Percentiles rank a stretch among this genome's conserved stretches.
Evolutionary conservation across 1,284 basidiomycete genomes (phyloP).

Genomic region (Leucoagaricus sp.): DNA sequence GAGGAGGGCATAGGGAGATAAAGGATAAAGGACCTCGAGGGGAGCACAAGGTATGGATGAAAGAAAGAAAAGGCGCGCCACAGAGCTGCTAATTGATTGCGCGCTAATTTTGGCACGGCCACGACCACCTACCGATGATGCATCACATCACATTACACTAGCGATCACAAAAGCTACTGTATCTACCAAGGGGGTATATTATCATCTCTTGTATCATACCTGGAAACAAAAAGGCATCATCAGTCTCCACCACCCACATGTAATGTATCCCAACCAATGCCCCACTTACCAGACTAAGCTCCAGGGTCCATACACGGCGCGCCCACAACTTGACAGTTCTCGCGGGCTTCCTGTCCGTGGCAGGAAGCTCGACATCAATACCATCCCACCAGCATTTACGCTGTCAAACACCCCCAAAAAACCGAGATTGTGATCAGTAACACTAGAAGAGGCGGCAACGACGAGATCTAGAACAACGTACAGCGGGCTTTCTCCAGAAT

Average conservation of each 20-base stretch:
- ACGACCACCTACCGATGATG: conserved; percentile 1
- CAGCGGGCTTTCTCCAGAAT: conserved; percentile 99
- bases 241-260: neutral
- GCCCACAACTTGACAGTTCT: conserved; percentile 90
- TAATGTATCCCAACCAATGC: no score
- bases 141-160: conserved; percentile 6
- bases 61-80: conserved; percentile 6
- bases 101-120: conserved; percentile 15
- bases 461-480: conserved; percentile 46
- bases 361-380: conserved; percentile 83
- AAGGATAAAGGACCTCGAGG: neutral
- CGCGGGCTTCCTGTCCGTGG: conserved; percentile 47
- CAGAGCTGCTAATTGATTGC: conserved; percentile 4
- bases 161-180: conserved; percentile 11
- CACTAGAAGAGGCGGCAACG: neutral
- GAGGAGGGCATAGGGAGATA: neutral
- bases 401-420: conserved; percentile 44
- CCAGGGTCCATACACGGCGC: conserved; percentile 97
- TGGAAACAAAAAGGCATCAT: conserved; percentile 12
- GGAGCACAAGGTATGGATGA: neutral
- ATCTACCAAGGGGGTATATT: conserved; percentile 9
- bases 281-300: conserved; percentile 87
- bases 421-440: neutral
- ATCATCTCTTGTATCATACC: conserved; percentile 15
- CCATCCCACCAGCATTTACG: conserved; percentile 99